Conservation (phyloP, 768 basidiomycete species). For the Arthromyces matolae region DNA sequence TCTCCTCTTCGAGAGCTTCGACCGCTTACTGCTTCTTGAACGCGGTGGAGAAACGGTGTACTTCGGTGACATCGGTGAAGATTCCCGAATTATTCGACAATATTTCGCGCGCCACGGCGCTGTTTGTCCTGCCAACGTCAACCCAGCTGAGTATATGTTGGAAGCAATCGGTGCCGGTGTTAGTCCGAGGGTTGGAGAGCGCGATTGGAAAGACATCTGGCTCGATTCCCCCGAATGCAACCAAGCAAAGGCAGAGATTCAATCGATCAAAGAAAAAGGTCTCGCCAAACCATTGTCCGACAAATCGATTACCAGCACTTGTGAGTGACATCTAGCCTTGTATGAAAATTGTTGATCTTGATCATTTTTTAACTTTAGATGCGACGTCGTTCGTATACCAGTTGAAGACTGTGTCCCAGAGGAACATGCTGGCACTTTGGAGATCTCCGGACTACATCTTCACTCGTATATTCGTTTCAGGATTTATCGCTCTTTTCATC, state of each 20-base stretch:
- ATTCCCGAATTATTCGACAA: slow-evolving; percentile 61
- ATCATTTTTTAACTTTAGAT: slow-evolving; percentile 36
- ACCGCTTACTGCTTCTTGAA: slow-evolving; percentile 63
- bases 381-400: slow-evolving; percentile 78
- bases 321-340: slow-evolving; percentile 35
- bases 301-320: slow-evolving; percentile 41
- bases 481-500: slow-evolving; percentile 65
- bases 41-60: slow-evolving; percentile 89
- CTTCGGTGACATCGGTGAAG: slow-evolving; percentile 83
- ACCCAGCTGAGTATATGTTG: slow-evolving; percentile 78
- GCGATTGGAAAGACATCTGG: slow-evolving; percentile 90
- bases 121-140: slow-evolving; percentile 68
- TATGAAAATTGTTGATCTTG: not conserved
- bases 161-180: slow-evolving; percentile 87
- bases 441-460: slow-evolving; percentile 84
- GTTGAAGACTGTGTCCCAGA: slow-evolving; percentile 57
- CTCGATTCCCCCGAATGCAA: slow-evolving; percentile 60
- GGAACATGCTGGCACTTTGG: slow-evolving; percentile 74
- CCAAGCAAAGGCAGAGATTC: slow-evolving; percentile 40
- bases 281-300: slow-evolving; percentile 39
- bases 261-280: slow-evolving; percentile 43
- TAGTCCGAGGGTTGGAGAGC: slow-evolving; percentile 63
- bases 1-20: slow-evolving; percentile 84
- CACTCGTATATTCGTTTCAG: slow-evolving; percentile 74
- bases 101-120: slow-evolving; percentile 81